Percentiles rank a stretch among this genome's conserved stretches.
Evolutionary conservation across 176 grass and related monocot species (phyloP).

Genomic region (Areca catechu): DNA sequence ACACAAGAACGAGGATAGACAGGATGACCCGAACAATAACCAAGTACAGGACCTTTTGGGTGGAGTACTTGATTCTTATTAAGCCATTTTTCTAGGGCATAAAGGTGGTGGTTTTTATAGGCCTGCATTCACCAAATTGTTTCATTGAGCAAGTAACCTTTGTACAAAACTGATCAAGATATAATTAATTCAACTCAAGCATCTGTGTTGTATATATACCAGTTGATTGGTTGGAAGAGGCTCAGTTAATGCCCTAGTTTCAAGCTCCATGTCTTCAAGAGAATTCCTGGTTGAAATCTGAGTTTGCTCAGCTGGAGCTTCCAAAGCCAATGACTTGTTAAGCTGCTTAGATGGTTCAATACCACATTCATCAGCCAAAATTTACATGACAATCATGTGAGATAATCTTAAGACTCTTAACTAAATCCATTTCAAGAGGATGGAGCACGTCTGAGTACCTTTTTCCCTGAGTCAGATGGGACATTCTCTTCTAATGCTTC

Average conservation of each 20-base stretch:
- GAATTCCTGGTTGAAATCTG: conserved; percentile 12
- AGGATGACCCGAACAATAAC: conserved; percentile 73
- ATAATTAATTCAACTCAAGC: conserved; percentile 1
- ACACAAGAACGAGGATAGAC: conserved; percentile 82
- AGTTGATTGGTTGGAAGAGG: conserved; percentile 94
- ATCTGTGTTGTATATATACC: conserved; percentile 28
- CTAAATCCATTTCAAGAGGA: conserved; percentile 2
- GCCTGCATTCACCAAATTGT: conserved; percentile 41
- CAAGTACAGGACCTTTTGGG: conserved; percentile 75
- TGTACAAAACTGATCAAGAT: conserved; percentile 12
- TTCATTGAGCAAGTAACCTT: conserved; percentile 1
- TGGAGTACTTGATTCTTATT: conserved; percentile 81
- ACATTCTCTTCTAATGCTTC: conserved; percentile 14
- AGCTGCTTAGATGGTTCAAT: conserved; percentile 1
- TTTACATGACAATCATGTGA: background rate
- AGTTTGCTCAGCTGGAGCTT: conserved; percentile 8
- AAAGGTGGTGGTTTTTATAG: conserved; percentile 79
- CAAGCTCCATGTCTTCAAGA: conserved; percentile 84
- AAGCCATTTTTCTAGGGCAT: conserved; percentile 88
- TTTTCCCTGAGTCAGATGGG: conserved; percentile 1
- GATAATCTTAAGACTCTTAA: background rate
- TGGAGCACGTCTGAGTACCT: too few relatives aligned
- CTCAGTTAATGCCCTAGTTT: conserved; percentile 78
- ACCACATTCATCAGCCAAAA: background rate
- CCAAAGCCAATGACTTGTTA: background rate